Conservation (phyloP, 768 basidiomycete genomes). For the Postia placenta region DNA sequence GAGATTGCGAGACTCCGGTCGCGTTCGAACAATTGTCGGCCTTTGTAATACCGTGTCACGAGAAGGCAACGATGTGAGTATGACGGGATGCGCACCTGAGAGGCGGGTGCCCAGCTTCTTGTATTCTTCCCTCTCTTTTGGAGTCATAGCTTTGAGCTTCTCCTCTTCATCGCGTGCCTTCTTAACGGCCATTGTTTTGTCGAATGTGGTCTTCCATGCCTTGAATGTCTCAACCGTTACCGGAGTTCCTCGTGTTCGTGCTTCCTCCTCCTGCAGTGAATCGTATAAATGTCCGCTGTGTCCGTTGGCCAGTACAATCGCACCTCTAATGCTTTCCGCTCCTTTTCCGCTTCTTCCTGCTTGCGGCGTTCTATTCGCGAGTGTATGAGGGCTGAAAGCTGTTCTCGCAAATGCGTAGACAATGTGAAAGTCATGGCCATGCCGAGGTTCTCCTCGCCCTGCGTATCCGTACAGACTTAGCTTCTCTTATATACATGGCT, state of each 20-base stretch:
- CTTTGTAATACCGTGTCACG: conserved; percentile 33
- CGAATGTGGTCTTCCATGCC: conserved; percentile 76
- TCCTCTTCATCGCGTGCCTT: conserved; percentile 76
- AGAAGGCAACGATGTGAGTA: neutral
- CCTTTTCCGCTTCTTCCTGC: conserved; percentile 65
- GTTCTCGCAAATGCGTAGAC: conserved; percentile 78
- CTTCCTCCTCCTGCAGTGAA: conserved; percentile 68
- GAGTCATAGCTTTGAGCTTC: conserved; percentile 55
- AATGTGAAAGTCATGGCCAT: conserved; percentile 99
- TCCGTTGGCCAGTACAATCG: conserved; percentile 4
- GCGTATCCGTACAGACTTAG: too few species aligned
- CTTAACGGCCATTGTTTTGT: conserved; percentile 54
- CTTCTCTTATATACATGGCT: neutral
- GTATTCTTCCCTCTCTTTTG: conserved; percentile 84
- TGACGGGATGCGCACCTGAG: conserved; percentile 44
- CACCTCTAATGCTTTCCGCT: conserved; percentile 74
- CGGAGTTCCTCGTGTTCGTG: conserved; percentile 84
- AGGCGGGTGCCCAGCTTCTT: conserved; percentile 56
- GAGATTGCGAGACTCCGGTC: conserved; percentile 63
- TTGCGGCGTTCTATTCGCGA: conserved; percentile 48
- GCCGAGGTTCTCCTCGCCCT: conserved; percentile 84
- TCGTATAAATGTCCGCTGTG: neutral
- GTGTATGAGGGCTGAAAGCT: conserved; percentile 58
- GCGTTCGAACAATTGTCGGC: conserved; percentile 88
- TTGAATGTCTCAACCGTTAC: conserved; percentile 81